Evolutionary conservation across 768 basidiomycete species (phyloP).

Genomic region (Leccinum incarnatum): DNA sequence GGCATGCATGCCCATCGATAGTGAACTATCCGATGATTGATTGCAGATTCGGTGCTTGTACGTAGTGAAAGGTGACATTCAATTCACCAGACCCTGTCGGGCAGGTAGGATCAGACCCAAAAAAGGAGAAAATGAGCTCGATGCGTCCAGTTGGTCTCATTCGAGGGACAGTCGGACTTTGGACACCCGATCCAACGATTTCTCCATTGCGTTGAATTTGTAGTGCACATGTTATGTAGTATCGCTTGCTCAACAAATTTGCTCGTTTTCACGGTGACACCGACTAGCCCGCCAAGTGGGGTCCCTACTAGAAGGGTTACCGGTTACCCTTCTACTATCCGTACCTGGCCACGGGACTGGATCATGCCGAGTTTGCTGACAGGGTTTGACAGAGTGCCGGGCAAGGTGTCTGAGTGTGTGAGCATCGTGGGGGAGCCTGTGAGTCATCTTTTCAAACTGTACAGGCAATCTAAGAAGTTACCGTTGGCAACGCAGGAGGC

Average conservation of each 20-base stretch:
- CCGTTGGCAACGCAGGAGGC: not conserved
- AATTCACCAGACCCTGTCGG: not conserved
- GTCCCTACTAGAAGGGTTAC: not conserved
- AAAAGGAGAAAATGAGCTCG: not conserved
- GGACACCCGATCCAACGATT: not conserved
- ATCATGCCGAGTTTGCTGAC: not conserved
- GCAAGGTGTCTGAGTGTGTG: not conserved
- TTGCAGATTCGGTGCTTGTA: not conserved
- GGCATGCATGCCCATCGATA: slow-evolving; percentile 4
- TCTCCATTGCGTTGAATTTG: not conserved
- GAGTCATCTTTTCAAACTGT: not conserved
- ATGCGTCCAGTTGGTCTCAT: not conserved
- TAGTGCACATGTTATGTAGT: not conserved
- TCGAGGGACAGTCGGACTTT: not conserved
- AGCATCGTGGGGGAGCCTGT: not conserved
- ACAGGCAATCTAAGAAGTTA: not conserved
- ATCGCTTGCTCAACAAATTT: not conserved
- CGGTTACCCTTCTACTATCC: not conserved
- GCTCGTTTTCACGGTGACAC: not conserved
- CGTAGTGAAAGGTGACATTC: not conserved
- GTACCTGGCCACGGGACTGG: not conserved
- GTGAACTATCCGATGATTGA: not conserved
- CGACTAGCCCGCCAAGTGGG: not conserved
- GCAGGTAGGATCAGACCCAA: not conserved
- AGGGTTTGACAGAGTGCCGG: not conserved